Evolutionary conservation across 148 eudicot genomes (phyloP).

Genomic region (Chenopodium formosanum): DNA sequence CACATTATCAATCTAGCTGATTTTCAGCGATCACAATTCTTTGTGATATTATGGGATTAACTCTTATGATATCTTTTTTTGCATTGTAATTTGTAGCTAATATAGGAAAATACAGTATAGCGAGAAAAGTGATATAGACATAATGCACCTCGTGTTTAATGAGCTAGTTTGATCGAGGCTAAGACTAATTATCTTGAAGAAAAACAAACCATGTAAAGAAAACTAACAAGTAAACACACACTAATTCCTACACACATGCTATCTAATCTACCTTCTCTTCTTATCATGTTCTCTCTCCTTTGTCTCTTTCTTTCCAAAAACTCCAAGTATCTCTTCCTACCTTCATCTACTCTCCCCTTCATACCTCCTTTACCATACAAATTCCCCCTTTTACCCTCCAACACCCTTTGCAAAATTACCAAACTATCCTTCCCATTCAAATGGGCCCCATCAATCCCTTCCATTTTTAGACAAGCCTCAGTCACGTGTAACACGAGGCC

Average conservation of each 20-base stretch:
- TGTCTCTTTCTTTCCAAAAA: slow-evolving; percentile 50
- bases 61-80: too few relatives aligned
- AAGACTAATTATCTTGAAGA: not conserved
- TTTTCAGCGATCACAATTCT: too few relatives aligned
- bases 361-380: slow-evolving; percentile 1
- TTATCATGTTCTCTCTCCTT: slow-evolving; percentile 49
- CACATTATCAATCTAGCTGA: too few relatives aligned
- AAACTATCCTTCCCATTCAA: slow-evolving; percentile 69
- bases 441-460: slow-evolving; percentile 62
- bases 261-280: slow-evolving; percentile 53
- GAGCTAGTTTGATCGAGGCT: not conserved
- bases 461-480: slow-evolving; percentile 69
- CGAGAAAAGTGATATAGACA: too few relatives aligned
- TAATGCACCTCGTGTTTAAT: too few relatives aligned
- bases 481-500: slow-evolving; percentile 54
- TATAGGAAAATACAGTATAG: too few relatives aligned
- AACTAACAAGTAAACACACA: slow-evolving; percentile 31
- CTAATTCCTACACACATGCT: slow-evolving; percentile 50
- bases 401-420: slow-evolving; percentile 45
- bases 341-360: slow-evolving; percentile 34
- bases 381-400: slow-evolving; percentile 50
- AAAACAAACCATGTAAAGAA: slow-evolving; percentile 16
- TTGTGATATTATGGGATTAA: too few relatives aligned
- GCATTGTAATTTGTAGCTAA: too few relatives aligned
- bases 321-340: slow-evolving; percentile 35